Conservation (phyloP, 495 filamentous ascomycete species). For the Recurvomyces mirabilis region DNA sequence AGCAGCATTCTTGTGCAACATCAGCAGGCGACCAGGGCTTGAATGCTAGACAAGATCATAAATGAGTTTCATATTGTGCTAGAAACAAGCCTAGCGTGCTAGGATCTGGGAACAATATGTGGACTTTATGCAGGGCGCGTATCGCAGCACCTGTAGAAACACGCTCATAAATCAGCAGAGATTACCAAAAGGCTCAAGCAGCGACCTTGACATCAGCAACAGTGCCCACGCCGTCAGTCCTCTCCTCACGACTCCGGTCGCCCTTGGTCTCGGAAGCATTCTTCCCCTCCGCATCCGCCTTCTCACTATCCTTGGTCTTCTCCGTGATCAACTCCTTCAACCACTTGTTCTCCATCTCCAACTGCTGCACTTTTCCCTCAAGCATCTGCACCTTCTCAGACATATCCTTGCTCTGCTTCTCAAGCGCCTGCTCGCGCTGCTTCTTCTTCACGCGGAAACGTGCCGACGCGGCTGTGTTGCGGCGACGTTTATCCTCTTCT, state of each 20-base stretch:
- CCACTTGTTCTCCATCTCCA: conserved; percentile 97
- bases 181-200: too few species aligned
- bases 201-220: conserved; percentile 5
- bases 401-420: conserved; percentile 82
- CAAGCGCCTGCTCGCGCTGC: conserved; percentile 88
- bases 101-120: too few species aligned
- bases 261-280: conserved; percentile 4
- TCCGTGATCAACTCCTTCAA: conserved; percentile 86
- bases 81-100: too few species aligned
- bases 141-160: too few species aligned
- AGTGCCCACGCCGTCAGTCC: conserved; percentile 23
- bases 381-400: conserved; percentile 68
- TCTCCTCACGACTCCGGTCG: conserved; percentile 18
- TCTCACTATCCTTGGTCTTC: conserved; percentile 53
- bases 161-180: too few species aligned
- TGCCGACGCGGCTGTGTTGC: conserved; percentile 89
- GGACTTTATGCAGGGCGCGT: too few species aligned
- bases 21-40: too few species aligned
- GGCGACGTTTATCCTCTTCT: conserved; percentile 93
- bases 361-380: conserved; percentile 68
- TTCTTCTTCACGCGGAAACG: conserved; percentile 99
- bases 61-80: too few species aligned
- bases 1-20: too few species aligned
- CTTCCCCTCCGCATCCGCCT: conserved; percentile 6
- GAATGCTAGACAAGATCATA: too few species aligned